Evolutionary conservation across 148 eudicot genomes (phyloP).

Genomic region (Euryodendron excelsum): DNA sequence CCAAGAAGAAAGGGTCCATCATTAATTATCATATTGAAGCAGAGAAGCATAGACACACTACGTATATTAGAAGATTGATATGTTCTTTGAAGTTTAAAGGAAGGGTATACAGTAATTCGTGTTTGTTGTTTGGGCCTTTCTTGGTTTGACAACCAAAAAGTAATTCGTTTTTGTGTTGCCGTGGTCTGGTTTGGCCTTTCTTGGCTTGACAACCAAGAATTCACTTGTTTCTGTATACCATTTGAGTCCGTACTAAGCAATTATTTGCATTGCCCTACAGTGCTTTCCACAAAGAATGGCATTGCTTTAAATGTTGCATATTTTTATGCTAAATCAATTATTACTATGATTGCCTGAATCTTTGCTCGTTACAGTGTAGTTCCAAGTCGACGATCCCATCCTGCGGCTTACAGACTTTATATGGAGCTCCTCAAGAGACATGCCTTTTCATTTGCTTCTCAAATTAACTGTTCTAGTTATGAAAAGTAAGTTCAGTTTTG

Average conservation of each 20-base stretch:
- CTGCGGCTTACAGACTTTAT: conserved; percentile 81
- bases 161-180: not conserved
- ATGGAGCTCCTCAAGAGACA: conserved; percentile 80
- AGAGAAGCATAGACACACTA: not conserved
- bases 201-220: not conserved
- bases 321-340: too few relatives aligned
- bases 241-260: not conserved
- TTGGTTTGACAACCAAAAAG: not conserved
- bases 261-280: not conserved
- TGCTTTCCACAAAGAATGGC: not conserved
- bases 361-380: conserved; percentile 48
- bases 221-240: not conserved
- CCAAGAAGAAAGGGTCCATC: too few relatives aligned
- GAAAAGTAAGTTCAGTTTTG: conserved; percentile 46
- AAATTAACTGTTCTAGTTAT: conserved; percentile 45
- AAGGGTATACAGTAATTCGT: not conserved
- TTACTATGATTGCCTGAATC: not conserved
- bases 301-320: too few relatives aligned
- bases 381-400: conserved; percentile 54
- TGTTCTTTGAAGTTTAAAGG: not conserved
- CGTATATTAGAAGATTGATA: not conserved
- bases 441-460: conserved; percentile 57
- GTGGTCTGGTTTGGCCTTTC: not conserved
- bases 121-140: too few relatives aligned
- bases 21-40: not conserved